Conservation (phyloP, 2,329 filamentous ascomycete genomes). For the Arthrobotrys entomopaga region DNA sequence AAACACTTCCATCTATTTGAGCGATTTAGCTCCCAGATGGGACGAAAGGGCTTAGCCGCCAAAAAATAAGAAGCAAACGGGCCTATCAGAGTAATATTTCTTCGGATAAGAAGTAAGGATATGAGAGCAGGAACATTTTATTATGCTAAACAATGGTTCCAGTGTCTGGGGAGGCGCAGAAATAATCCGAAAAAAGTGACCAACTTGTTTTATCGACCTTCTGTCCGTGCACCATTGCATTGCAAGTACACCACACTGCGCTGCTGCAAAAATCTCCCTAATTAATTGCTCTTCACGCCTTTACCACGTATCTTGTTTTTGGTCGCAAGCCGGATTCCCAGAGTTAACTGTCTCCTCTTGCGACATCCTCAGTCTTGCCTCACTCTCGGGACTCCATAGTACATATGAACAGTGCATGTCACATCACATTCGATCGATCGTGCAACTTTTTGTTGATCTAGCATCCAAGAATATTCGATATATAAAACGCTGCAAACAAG, state of each 20-base stretch:
- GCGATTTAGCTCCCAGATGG: slow-evolving; percentile 51
- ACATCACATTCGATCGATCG: slow-evolving; percentile 28
- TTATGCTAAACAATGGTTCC: slow-evolving; percentile 28
- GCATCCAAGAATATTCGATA: slow-evolving; percentile 33
- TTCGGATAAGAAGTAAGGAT: slow-evolving; percentile 38
- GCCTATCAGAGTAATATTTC: slow-evolving; percentile 38
- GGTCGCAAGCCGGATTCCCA: background rate
- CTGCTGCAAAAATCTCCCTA: slow-evolving; percentile 22
- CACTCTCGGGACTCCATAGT: background rate
- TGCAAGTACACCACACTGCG: slow-evolving; percentile 12
- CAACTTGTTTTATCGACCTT: slow-evolving; percentile 33
- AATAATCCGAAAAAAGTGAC: slow-evolving; percentile 53
- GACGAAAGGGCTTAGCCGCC: slow-evolving; percentile 53
- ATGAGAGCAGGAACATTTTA: slow-evolving; percentile 34
- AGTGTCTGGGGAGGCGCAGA: slow-evolving; percentile 40
- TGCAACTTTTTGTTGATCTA: slow-evolving; percentile 39
- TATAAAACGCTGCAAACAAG: slow-evolving; percentile 32
- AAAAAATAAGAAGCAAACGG: slow-evolving; percentile 41
- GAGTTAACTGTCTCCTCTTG: slow-evolving; percentile 16
- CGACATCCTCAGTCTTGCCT: slow-evolving; percentile 21
- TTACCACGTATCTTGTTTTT: slow-evolving; percentile 24
- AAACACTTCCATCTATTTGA: slow-evolving; percentile 29
- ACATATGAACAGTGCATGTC: slow-evolving; percentile 25
- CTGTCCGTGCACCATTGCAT: slow-evolving; percentile 36
- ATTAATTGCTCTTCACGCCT: slow-evolving; percentile 31